Conservation (phyloP, 2,329 filamentous ascomycete species). For the Colletotrichum ledebouriae region DNA sequence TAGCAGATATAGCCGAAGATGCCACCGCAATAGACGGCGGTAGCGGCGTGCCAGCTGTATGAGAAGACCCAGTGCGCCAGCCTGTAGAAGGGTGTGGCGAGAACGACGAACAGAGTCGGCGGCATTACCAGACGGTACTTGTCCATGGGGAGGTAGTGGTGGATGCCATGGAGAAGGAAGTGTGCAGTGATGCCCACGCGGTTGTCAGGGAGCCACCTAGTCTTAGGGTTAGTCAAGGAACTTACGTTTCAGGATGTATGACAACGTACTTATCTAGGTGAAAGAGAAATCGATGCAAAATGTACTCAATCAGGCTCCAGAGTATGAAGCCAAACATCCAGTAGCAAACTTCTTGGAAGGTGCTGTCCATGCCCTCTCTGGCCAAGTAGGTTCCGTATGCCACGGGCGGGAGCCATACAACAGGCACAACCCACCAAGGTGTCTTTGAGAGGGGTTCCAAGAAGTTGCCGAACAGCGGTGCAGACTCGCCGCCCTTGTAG, state of each 20-base stretch:
- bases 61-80: constrained; percentile 86
- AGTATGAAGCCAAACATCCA: constrained; percentile 79
- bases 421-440: constrained; percentile 91
- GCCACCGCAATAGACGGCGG: constrained; percentile 86
- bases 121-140: constrained; percentile 98
- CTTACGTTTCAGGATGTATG: background rate
- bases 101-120: constrained; percentile 84
- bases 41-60: constrained; percentile 86
- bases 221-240: constrained; percentile 48
- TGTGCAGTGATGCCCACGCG: constrained; percentile 87
- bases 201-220: constrained; percentile 90
- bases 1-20: constrained; percentile 97
- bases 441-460: constrained; percentile 97
- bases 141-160: constrained; percentile 99
- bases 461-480: constrained; percentile 97
- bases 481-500: constrained; percentile 93
- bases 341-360: constrained; percentile 66
- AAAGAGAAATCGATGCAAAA: constrained; percentile 90
- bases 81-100: constrained; percentile 93
- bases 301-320: constrained; percentile 93
- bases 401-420: constrained; percentile 86
- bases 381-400: constrained; percentile 79
- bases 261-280: constrained; percentile 87
- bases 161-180: constrained; percentile 95
- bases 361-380: constrained; percentile 68